Evolutionary conservation across 2,329 filamentous ascomycete genomes (phyloP).

Genomic region (Fusarium pilosicola): DNA sequence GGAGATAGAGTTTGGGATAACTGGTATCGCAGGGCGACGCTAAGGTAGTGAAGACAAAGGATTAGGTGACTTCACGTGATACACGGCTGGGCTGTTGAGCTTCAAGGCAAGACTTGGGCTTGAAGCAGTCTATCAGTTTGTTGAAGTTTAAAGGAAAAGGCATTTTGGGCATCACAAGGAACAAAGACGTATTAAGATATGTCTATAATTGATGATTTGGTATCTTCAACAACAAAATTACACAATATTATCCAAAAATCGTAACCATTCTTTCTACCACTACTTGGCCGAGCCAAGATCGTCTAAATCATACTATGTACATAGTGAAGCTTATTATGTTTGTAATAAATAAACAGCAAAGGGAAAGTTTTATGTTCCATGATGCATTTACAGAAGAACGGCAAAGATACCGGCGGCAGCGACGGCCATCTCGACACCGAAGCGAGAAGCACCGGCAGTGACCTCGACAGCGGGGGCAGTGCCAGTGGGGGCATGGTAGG

Average conservation of each 20-base stretch:
- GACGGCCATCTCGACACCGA: constrained; percentile 45
- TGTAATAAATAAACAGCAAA: constrained; percentile 36
- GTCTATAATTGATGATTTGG: constrained; percentile 8
- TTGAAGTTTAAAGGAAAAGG: rapidly evolving
- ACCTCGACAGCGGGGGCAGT: constrained; percentile 37
- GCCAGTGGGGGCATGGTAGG: constrained; percentile 31
- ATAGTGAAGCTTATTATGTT: constrained; percentile 45
- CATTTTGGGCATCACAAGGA: background rate
- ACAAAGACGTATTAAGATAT: background rate
- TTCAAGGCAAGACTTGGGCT: background rate
- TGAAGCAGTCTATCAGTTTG: background rate
- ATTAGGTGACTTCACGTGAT: background rate
- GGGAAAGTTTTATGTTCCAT: constrained; percentile 31
- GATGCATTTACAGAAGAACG: constrained; percentile 48
- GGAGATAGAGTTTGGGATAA: constrained; percentile 15
- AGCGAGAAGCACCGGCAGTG: constrained; percentile 48
- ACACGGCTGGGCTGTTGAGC: background rate
- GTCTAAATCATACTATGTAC: constrained; percentile 46
- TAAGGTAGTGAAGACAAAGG: background rate
- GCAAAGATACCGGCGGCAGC: constrained; percentile 48
- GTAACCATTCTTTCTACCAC: constrained; percentile 41
- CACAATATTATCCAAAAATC: constrained; percentile 36
- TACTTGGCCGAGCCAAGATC: constrained; percentile 35
- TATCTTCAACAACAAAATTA: constrained; percentile 23
- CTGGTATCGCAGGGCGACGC: background rate